Base-by-base conservation (phyloP, 345 rosid species). In the Citrus maxima region DNA sequence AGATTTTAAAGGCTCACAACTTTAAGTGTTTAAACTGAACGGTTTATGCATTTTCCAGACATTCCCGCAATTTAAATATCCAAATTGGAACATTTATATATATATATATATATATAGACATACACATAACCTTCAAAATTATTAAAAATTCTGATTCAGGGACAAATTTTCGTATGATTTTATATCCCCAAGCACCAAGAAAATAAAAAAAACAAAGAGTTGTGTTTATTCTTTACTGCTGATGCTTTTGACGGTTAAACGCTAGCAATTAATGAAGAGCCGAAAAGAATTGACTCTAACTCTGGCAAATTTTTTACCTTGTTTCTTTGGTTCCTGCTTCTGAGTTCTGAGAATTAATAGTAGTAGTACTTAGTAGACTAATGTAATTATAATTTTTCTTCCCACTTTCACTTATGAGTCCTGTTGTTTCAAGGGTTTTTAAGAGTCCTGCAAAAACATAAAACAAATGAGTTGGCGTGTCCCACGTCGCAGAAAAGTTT, bases 31-130 rank as follows among this genome's bases (percentile, higher is more conserved):
- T 34, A 34, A 34, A 5, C 6, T 1, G 6, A 0, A 34, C 35
- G 6, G 1, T 34, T 34, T 34, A 4, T 34, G 0, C 0, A 5
- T 34, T 34, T 34, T 34, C 0, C 0, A 0, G 0, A 32, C 0
- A 32, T 32, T 32, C 5, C 34, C 5, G 6, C 0, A 34, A 0
- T 34, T 34, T 34, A 5, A 34, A 34, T 34, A 34, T 34, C 1
- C 35, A 0, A 0, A 34, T 34, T 34, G 1, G 0, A 34, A 34
- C 35, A 34, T 3, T 32, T 32, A 2, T 28, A 28, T 28, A 28
- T 30, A 2, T 30, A 30, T 32, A 32, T 32, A 32, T 32, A 32
- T 32, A 34, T 35, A 35, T 35, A 35, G 0, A 35, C 10, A 14
- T 4, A 49, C 1, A 49, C 40, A 37, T 7, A 6, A 35, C 37